Evolutionary conservation across 371 early-diverging fungal genomes (phyloP).

Genomic region (Rhizopus microsporus): DNA sequence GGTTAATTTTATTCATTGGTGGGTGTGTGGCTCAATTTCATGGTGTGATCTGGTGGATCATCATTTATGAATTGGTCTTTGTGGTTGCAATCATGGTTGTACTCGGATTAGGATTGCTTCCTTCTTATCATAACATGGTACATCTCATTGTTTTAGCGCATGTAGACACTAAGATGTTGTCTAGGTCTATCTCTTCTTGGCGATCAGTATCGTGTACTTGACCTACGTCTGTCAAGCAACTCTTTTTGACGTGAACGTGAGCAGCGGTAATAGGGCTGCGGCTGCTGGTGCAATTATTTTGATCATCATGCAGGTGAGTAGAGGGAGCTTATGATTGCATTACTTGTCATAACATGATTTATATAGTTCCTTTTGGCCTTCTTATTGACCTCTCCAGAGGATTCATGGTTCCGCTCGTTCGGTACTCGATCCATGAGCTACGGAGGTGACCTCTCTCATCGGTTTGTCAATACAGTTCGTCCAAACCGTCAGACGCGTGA

Average conservation of each 20-base stretch:
- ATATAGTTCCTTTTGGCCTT: slow-evolving; percentile 70
- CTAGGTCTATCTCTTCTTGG: slow-evolving; percentile 59
- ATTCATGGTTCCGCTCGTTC: slow-evolving; percentile 47
- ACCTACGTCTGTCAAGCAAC: slow-evolving; percentile 40
- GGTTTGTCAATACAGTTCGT: slow-evolving; percentile 18
- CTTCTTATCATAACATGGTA: slow-evolving; percentile 33
- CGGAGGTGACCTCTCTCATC: slow-evolving; percentile 20
- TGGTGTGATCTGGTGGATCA: slow-evolving; percentile 58
- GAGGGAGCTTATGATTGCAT: slow-evolving; percentile 4
- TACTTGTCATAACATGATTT: slow-evolving; percentile 1
- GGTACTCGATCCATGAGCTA: slow-evolving; percentile 9
- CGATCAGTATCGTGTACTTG: slow-evolving; percentile 55
- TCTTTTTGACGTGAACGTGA: slow-evolving; percentile 6
- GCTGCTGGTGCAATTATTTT: slow-evolving; percentile 66
- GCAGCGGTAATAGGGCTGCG: slow-evolving; percentile 38
- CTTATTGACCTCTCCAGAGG: slow-evolving; percentile 70
- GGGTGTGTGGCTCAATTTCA: slow-evolving; percentile 52
- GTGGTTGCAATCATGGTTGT: slow-evolving; percentile 44
- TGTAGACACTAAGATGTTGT: neutral
- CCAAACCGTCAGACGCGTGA: slow-evolving; percentile 14
- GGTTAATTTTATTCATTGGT: slow-evolving; percentile 70
- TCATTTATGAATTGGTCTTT: slow-evolving; percentile 62
- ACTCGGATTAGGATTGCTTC: slow-evolving; percentile 27
- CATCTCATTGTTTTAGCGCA: neutral
- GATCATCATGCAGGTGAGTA: slow-evolving; percentile 57